A percentile compares a stretch with the other conserved stretches of the same genome.
phyloP scores from a whole-genome alignment of 2,329 filamentous ascomycete genomes.

The Ascosphaera apis region DNA sequence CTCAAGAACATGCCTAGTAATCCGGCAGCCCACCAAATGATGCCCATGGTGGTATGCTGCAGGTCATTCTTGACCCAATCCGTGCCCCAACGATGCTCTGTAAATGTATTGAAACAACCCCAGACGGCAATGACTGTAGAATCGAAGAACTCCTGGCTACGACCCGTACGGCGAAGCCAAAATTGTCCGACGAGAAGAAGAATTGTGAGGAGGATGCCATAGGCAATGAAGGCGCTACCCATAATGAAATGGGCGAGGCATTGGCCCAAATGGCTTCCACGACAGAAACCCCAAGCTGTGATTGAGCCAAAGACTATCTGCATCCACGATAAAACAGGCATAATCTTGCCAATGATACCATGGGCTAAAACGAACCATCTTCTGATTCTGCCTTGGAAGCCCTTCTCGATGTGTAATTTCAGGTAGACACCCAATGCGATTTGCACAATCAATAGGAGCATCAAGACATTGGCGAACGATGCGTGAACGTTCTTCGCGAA shows the following conservation, averaged over 20 bases:
- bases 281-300: constrained; percentile 76
- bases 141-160: constrained; percentile 94
- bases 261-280: constrained; percentile 73
- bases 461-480: constrained; percentile 55
- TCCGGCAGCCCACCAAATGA: constrained; percentile 94
- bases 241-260: constrained; percentile 97
- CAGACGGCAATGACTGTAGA: constrained; percentile 74
- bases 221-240: constrained; percentile 88
- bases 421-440: constrained; percentile 66
- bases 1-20: constrained; percentile 84
- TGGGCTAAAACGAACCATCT: constrained; percentile 49
- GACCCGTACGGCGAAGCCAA: constrained; percentile 60
- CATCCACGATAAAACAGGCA: constrained; percentile 70
- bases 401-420: constrained; percentile 68
- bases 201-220: constrained; percentile 70
- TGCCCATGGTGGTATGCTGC: constrained; percentile 98
- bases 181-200: constrained; percentile 69
- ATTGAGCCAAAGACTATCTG: constrained; percentile 96
- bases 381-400: constrained; percentile 57
- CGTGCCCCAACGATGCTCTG: constrained; percentile 81
- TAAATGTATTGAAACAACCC: constrained; percentile 97
- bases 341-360: constrained; percentile 60
- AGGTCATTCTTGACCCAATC: constrained; percentile 84
- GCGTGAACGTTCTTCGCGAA: constrained; percentile 66
- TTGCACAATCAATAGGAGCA: constrained; percentile 57